Percentiles rank a stretch among this genome's conserved stretches.
Evolutionary conservation across 768 basidiomycete genomes (phyloP).

Genomic region (Serendipita vermifera): DNA sequence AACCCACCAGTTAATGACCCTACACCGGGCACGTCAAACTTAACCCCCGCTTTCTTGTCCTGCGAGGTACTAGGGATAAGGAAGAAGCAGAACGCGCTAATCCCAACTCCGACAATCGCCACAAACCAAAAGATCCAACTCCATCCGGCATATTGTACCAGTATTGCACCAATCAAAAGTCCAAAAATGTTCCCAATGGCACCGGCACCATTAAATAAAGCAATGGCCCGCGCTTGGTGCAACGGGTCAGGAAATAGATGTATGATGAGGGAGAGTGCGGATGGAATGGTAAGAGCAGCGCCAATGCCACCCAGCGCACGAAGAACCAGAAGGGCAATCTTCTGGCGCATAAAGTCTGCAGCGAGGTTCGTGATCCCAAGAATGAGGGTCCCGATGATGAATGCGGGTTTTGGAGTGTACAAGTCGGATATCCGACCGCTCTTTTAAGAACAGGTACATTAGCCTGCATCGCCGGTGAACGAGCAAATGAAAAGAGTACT

Average conservation of each 20-base stretch:
- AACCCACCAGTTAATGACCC: neutral
- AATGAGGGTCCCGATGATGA: conserved; percentile 18
- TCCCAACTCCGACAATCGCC: conserved; percentile 27
- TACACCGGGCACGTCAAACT: conserved; percentile 1
- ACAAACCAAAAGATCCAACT: conserved; percentile 41
- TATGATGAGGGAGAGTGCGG: conserved; percentile 36
- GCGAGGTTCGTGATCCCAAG: conserved; percentile 23
- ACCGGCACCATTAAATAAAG: conserved; percentile 34
- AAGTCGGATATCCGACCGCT: conserved; percentile 29
- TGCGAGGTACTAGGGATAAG: conserved; percentile 23
- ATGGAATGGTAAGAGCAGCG: conserved; percentile 38
- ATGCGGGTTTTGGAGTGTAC: conserved; percentile 31
- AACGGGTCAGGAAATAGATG: conserved; percentile 35
- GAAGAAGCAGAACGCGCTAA: conserved; percentile 23
- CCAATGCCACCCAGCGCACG: conserved; percentile 26
- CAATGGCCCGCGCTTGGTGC: conserved; percentile 38
- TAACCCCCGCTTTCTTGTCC: neutral
- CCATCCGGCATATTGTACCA: conserved; percentile 31
- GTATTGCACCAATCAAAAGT: conserved; percentile 32
- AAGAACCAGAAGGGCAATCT: conserved; percentile 23
- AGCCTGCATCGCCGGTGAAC: neutral
- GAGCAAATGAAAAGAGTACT: conserved; percentile 12
- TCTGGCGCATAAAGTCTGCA: conserved; percentile 23
- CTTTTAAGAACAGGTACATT: too few species aligned
- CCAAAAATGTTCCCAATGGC: conserved; percentile 35